Percentiles rank a stretch among this genome's conserved stretches.
These are phyloP conservation scores for Trichoderma reesei DNA, from an alignment of 495 filamentous ascomycete genomes.

Conservation along the genomic window DNA sequence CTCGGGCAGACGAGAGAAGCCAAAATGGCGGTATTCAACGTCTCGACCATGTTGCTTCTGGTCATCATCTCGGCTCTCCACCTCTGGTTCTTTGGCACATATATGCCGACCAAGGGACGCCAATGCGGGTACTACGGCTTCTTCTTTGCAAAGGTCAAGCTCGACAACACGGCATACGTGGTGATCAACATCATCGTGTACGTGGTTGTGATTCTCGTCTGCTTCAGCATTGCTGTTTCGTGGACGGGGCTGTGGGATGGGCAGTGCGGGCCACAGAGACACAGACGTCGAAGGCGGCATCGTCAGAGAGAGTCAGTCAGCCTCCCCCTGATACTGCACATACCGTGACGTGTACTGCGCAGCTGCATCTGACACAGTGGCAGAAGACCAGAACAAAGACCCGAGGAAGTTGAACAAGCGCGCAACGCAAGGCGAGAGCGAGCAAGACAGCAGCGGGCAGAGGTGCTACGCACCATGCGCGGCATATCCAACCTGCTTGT, in stretches of 20 bases:
- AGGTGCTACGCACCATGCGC: neutral
- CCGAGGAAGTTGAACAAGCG: neutral
- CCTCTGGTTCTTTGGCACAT: conserved; percentile 2
- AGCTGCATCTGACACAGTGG: neutral
- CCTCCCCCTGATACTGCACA: neutral
- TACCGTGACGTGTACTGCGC: neutral
- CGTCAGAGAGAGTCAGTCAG: neutral
- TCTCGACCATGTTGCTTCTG: neutral
- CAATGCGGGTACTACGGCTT: conserved; percentile 9
- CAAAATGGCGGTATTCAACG: neutral
- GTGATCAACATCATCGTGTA: neutral
- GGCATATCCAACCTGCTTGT: neutral
- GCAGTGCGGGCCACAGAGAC: neutral
- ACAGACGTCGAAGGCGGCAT: neutral
- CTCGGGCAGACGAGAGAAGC: neutral
- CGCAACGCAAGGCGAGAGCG: neutral
- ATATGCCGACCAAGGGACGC: neutral
- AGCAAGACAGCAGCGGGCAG: neutral
- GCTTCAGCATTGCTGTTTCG: neutral
- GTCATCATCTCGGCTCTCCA: neutral
- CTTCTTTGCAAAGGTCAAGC: conserved; percentile 3
- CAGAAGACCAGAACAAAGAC: neutral
- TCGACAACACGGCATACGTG: neutral
- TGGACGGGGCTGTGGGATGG: conserved; percentile 1
- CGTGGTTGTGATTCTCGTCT: neutral